Base-by-base conservation (phyloP, 345 rosid genomes). In the Cardamine chenopodiifolia region DNA sequence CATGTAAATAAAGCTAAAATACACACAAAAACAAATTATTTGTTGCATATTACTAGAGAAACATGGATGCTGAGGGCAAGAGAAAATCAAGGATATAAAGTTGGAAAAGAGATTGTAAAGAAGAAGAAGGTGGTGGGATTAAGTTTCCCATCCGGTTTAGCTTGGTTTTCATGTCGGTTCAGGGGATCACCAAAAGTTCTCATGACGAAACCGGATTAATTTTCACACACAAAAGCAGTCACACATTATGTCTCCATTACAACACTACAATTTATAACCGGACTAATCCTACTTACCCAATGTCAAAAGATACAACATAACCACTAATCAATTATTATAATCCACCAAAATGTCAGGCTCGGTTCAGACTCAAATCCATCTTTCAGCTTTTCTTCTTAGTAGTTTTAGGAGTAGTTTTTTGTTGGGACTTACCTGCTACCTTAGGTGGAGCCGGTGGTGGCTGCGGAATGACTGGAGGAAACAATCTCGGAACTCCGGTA, bases 401-500 rank as follows among this genome's bases (percentile, higher is more conserved):
- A 28, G 12, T 3, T 11, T 13, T 2, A 13, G 60, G 35, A 28
- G 35, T 55, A 28, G 20, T 55, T 52, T 15, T n/a, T 3, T 19
- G 8, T 55, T 15, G 2, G 8, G 34, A 1, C 34, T 31, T 31
- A 31, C 34, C 34, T 31, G 34, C 8, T 31, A 31, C 34, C 8
- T 31, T 31, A 6, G 34, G 32, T 2, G 7, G 32, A 29, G 32
- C 32, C 32, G 6, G 32, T 29, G 32, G 8, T 31, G 18, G 14
- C 15, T 15, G 40, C 12, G 12, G 63, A 69, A 31, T 54, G 53
- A 18, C 25, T 0, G 66, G 74, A 15, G 74, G 58, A 4, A 70
- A 47, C 58, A 70, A 32, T 15, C 18, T 71, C 4, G 60, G 75
- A 35, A 60, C 19, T 60, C 60, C 68, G 0, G 68, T 10, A 48